Evolutionary conservation across 2,329 filamentous ascomycete species (phyloP), one percentile per base, ranked within the genome.

Genomic region (Biscogniauxia marginata): DNA sequence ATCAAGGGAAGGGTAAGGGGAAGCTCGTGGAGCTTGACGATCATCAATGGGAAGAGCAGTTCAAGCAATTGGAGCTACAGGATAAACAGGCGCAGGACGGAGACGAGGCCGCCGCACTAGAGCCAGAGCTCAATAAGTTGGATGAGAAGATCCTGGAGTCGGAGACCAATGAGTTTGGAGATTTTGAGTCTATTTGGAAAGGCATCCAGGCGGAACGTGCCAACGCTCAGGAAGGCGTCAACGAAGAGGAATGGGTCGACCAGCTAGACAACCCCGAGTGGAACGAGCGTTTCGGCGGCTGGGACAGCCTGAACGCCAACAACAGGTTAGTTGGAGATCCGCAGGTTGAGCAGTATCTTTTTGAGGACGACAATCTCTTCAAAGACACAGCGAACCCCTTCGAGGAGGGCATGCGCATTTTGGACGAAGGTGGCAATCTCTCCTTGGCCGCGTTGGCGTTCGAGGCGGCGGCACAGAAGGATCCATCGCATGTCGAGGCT

Each of bases 11-110:
- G 73, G 90, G 89, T 57, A 98, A 98, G 72, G 93, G 90, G 43
- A 96, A 96, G 74, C 85, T 98, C 76, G 88, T 98, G 11, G 95
- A 98, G 76, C 83, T 98, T 21, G 91, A 97, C 71, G 93, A 99
- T 66, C 80, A 88, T 68, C 89, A 96, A 70, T 98, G 95, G 95
- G 93, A 98, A 75, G 91, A 92, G 66, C 92, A 98, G 73, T 99
- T 99, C 73, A 90, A 91, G 55, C 86, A 95, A 74, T 87, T 97
- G 46, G 70, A 73, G 50, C 54, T 72, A 45, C 65, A 71, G 48
- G 76, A 76, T 13, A 75, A 75, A 43, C 77, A 81, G 50, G 73
- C 77, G 52, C 78, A 80, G 65, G 78, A 77, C 53, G 73, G 74
- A 44, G 89, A 90, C 52, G 88, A 90, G 62, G 75, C 75, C 60